Conservation (phyloP, 176 grass and related monocot species). For the Hsuehochloa calcarea region DNA sequence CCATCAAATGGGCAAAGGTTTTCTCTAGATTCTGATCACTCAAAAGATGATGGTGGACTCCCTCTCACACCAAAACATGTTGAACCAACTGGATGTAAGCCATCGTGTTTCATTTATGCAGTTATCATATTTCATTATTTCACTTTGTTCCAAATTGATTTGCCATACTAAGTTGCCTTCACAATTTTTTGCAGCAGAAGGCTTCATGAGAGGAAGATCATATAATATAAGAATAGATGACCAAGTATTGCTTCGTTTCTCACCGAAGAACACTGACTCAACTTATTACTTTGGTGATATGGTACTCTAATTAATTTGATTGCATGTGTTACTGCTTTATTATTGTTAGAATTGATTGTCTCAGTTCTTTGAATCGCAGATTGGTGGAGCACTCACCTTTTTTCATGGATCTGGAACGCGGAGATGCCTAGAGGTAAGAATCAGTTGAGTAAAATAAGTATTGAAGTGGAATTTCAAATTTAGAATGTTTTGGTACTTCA, state of each 20-base stretch:
- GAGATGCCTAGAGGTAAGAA: constrained; percentile 79
- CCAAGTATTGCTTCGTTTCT: constrained; percentile 89
- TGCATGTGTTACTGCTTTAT: not conserved
- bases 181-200: constrained; percentile 76
- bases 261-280: constrained; percentile 92
- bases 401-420: constrained; percentile 69
- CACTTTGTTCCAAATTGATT: constrained; percentile 27
- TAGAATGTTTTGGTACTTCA: constrained; percentile 12
- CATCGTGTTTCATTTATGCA: constrained; percentile 20
- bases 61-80: constrained; percentile 76
- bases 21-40: constrained; percentile 50
- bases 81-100: constrained; percentile 83
- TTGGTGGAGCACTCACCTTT: constrained; percentile 85
- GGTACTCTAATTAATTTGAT: constrained; percentile 53
- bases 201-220: constrained; percentile 76
- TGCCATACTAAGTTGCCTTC: constrained; percentile 28
- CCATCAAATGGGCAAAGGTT: constrained; percentile 46
- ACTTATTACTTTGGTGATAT: constrained; percentile 98
- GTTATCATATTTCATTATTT: constrained; percentile 3
- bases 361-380: constrained; percentile 51
- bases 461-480: constrained; percentile 20
- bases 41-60: constrained; percentile 67
- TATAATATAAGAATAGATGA: constrained; percentile 96
- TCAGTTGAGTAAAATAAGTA: constrained; percentile 10
- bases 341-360: constrained; percentile 15